A percentile compares a stretch with the other conserved stretches of the same genome.
phyloP scores from a whole-genome alignment of 2,329 filamentous ascomycete species.

The Cladosporium austrohemisphaericum region DNA sequence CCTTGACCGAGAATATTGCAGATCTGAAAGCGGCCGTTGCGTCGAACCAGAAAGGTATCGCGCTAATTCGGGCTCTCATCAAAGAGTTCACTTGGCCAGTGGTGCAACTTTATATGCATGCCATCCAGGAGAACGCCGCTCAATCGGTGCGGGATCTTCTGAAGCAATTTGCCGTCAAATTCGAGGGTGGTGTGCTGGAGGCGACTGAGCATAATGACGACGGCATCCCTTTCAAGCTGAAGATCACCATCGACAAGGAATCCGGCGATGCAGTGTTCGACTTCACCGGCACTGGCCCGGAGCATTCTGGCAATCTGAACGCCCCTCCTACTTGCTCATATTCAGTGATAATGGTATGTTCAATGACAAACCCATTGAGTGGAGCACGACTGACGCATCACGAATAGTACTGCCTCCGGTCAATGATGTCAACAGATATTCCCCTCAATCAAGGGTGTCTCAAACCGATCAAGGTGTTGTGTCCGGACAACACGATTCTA shows the following conservation, averaged over 20 bases:
- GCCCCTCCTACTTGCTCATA: conserved; percentile 38
- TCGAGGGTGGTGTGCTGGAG: conserved; percentile 21
- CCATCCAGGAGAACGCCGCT: conserved; percentile 37
- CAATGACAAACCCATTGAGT: not conserved
- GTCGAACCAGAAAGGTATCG: conserved; percentile 34
- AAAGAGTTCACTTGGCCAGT: conserved; percentile 33
- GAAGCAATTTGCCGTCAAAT: conserved; percentile 20
- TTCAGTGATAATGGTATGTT: conserved; percentile 30
- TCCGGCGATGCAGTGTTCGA: conserved; percentile 37
- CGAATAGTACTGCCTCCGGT: conserved; percentile 50
- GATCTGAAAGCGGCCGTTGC: conserved; percentile 37
- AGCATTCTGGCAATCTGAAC: conserved; percentile 61
- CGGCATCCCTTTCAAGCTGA: conserved; percentile 35
- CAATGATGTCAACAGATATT: conserved; percentile 32
- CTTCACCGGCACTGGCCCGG: conserved; percentile 61
- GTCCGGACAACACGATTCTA: conserved; percentile 30
- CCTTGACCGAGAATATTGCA: conserved; percentile 34
- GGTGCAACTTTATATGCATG: conserved; percentile 42
- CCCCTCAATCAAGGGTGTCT: conserved; percentile 50
- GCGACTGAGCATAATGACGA: conserved; percentile 42
- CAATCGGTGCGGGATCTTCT: conserved; percentile 33
- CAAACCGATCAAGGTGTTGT: conserved; percentile 25
- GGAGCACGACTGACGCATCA: conserved; percentile 33
- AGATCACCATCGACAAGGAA: conserved; percentile 32
- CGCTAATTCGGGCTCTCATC: conserved; percentile 36